phyloP scores from a whole-genome alignment of 2,329 filamentous ascomycete genomes.

The Sporothrix schenckii region DNA sequence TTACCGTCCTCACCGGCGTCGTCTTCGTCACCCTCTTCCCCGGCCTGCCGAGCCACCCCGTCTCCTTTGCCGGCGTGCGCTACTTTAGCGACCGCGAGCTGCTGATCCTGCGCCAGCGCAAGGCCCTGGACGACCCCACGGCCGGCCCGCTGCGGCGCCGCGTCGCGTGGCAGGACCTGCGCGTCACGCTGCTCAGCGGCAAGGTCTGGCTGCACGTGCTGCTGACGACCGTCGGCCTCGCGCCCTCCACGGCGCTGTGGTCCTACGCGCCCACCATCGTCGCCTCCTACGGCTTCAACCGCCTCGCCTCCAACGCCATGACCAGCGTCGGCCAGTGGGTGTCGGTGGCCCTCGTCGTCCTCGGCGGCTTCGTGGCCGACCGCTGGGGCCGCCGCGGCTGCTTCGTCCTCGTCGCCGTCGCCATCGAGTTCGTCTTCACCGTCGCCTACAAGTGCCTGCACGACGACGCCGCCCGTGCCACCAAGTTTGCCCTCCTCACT shows the following conservation, averaged over 20 bases:
- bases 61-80: conserved; percentile 46
- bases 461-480: conserved; percentile 24
- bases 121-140: conserved; percentile 49
- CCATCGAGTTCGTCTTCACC: conserved; percentile 35
- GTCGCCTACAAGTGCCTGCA: conserved; percentile 36
- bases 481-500: conserved; percentile 34
- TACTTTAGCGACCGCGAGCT: conserved; percentile 48
- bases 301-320: conserved; percentile 56
- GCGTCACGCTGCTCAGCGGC: conserved; percentile 10
- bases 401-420: conserved; percentile 31
- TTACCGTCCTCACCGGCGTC: conserved; percentile 52
- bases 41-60: conserved; percentile 50
- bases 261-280: conserved; percentile 56
- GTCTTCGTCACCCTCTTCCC: conserved; percentile 50
- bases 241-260: conserved; percentile 49
- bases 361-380: conserved; percentile 30
- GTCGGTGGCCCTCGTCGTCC: conserved; percentile 47
- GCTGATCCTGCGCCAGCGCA: conserved; percentile 49
- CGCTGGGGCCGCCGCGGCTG: conserved; percentile 34
- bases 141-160: neutral
- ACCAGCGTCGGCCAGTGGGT: conserved; percentile 60
- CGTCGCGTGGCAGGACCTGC: conserved; percentile 15
- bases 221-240: conserved; percentile 46
- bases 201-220: conserved; percentile 55
- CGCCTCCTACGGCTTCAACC: conserved; percentile 54